Evolutionary conservation across 257 asterid genomes (phyloP).

Genomic region (Penstemon davidsonii): DNA sequence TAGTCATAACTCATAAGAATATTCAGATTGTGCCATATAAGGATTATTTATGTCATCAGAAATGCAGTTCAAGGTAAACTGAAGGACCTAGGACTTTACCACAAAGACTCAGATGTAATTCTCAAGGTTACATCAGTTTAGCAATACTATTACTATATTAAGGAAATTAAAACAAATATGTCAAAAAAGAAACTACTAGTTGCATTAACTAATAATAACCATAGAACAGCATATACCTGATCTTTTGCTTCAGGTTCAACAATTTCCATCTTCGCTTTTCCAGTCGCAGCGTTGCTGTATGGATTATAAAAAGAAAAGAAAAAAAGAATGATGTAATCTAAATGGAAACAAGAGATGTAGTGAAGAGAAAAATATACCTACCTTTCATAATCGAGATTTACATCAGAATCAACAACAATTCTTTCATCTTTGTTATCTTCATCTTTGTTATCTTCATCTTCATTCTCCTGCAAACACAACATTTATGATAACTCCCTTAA

Average conservation of each 20-base stretch:
- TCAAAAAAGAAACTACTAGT: neutral
- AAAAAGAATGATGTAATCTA: neutral
- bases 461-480: conserved; percentile 27
- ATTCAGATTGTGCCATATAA: neutral
- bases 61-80: neutral
- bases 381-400: conserved; percentile 30
- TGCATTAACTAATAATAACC: neutral
- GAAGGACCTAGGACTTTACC: neutral
- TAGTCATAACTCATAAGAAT: neutral
- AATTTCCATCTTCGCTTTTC: conserved; percentile 30
- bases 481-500: conserved; percentile 3
- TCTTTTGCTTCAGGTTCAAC: conserved; percentile 31
- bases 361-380: conserved; percentile 15
- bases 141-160: neutral
- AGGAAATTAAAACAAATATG: neutral
- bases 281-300: conserved; percentile 28
- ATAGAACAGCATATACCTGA: conserved; percentile 27
- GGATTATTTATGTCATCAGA: neutral
- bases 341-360: neutral
- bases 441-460: conserved; percentile 36
- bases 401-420: conserved; percentile 28
- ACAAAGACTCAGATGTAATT: too few species aligned
- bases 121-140: neutral
- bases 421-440: conserved; percentile 37
- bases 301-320: conserved; percentile 7